phyloP scores from a whole-genome alignment of 257 asterid species.

The Catharanthus roseus region DNA sequence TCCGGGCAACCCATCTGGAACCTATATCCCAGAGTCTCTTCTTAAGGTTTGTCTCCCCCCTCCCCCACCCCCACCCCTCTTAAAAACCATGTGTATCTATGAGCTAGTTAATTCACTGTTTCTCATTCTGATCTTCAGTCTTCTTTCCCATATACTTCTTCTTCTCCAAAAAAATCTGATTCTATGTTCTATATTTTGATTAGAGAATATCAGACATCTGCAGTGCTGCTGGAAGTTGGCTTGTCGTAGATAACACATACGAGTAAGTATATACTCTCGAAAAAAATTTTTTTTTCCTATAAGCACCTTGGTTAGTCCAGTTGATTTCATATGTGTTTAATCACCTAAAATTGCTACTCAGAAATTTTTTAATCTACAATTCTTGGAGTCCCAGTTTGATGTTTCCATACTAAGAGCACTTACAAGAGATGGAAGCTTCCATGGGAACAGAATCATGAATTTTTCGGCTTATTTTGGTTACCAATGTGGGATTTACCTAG shows the following conservation, averaged over 20 bases:
- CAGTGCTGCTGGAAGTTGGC: slow-evolving; percentile 87
- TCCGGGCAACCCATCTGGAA: slow-evolving; percentile 99
- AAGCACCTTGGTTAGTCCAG: no score
- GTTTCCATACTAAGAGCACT: not conserved
- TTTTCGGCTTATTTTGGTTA: not conserved
- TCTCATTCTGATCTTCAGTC: not conserved
- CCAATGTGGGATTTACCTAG: not conserved
- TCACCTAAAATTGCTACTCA: no score
- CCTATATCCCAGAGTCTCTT: slow-evolving; percentile 86
- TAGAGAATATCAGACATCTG: slow-evolving; percentile 90
- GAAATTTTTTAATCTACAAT: not conserved
- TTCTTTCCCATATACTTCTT: not conserved
- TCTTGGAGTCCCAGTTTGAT: not conserved
- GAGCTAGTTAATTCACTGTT: no score
- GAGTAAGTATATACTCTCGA: slow-evolving; percentile 52
- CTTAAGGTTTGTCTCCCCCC: slow-evolving; percentile 61
- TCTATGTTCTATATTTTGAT: slow-evolving; percentile 11
- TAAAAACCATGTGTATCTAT: not conserved
- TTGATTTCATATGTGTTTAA: no score
- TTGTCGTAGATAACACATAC: slow-evolving; percentile 84
- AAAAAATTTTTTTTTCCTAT: not conserved
- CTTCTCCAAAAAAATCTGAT: not conserved
- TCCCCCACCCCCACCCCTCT: not conserved
- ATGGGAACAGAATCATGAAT: not conserved
- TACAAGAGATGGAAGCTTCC: not conserved